Conservation (phyloP, 768 basidiomycete genomes). For the Ephemerocybe angulata region DNA sequence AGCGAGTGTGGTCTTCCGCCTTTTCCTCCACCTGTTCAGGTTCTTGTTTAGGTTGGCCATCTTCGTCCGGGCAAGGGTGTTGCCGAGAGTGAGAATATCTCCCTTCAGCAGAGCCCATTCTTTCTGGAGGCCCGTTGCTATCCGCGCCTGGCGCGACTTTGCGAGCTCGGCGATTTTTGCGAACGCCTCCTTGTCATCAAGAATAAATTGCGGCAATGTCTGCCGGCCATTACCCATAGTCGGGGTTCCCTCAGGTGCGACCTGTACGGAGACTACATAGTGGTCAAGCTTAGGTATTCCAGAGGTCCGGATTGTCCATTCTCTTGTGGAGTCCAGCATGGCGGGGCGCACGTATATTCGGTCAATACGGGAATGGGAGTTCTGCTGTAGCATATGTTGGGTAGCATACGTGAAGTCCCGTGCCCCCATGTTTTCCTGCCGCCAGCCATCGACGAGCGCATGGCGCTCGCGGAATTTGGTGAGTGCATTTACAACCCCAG, state of each 20-base stretch:
- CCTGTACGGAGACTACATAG: constrained; percentile 2
- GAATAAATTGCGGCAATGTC: constrained; percentile 16
- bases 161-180: background rate
- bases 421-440: background rate
- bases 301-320: background rate
- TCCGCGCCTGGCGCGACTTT: constrained; percentile 4
- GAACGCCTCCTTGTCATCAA: constrained; percentile 13
- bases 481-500: background rate
- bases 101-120: background rate
- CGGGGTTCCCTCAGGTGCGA: constrained; percentile 19
- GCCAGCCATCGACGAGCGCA: background rate
- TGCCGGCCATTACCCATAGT: constrained; percentile 26
- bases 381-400: too few relatives aligned
- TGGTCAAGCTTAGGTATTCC: background rate
- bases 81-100: background rate
- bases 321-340: background rate
- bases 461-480: background rate
- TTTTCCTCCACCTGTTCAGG: background rate
- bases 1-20: background rate
- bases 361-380: background rate
- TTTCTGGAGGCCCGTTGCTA: constrained; percentile 8
- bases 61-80: background rate
- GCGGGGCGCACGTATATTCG: background rate
- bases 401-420: background rate
- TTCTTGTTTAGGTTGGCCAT: background rate